These are phyloP conservation scores for Sarocladium oryzae DNA, from an alignment of 2,329 filamentous ascomycete species.

Conservation along the genomic window DNA sequence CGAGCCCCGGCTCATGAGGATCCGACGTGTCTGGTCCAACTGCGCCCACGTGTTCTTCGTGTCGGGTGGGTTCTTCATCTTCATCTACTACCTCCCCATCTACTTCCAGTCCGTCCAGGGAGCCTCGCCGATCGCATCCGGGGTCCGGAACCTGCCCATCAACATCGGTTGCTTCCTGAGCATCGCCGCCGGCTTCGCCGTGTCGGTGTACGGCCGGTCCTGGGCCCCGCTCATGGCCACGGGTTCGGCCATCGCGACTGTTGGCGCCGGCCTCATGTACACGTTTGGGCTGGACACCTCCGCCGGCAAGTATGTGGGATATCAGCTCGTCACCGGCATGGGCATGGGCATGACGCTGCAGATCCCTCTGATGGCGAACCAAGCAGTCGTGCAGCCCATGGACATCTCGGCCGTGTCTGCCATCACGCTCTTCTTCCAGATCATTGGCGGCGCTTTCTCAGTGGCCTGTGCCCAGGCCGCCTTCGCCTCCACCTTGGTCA, in stretches of 20 bases:
- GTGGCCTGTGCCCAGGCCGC: constrained; percentile 32
- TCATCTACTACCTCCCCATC: constrained; percentile 34
- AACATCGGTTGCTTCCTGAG: constrained; percentile 17
- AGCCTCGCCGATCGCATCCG: constrained; percentile 24
- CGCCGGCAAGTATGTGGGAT: constrained; percentile 30
- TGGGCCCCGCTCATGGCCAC: constrained; percentile 27
- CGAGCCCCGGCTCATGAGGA: constrained; percentile 25
- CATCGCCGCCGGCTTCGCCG: background rate
- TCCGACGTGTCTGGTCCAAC: background rate
- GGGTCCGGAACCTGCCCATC: constrained; percentile 33
- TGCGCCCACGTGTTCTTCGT: constrained; percentile 22
- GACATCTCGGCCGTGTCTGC: constrained; percentile 9
- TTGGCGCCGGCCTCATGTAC: constrained; percentile 31
- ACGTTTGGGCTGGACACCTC: constrained; percentile 25
- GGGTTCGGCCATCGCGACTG: constrained; percentile 19
- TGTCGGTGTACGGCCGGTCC: background rate
- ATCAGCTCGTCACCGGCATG: constrained; percentile 30
- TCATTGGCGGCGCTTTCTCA: constrained; percentile 35
- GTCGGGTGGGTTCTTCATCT: constrained; percentile 28
- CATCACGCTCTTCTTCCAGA: constrained; percentile 27
- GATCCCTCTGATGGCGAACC: constrained; percentile 31
- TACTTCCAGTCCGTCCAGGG: constrained; percentile 30
- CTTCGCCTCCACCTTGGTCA: constrained; percentile 29
- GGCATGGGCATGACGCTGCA: constrained; percentile 23
- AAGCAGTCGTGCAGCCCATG: constrained; percentile 12